Conservation (phyloP, 129 eudicot species). For the Pulicaria dysenterica region DNA sequence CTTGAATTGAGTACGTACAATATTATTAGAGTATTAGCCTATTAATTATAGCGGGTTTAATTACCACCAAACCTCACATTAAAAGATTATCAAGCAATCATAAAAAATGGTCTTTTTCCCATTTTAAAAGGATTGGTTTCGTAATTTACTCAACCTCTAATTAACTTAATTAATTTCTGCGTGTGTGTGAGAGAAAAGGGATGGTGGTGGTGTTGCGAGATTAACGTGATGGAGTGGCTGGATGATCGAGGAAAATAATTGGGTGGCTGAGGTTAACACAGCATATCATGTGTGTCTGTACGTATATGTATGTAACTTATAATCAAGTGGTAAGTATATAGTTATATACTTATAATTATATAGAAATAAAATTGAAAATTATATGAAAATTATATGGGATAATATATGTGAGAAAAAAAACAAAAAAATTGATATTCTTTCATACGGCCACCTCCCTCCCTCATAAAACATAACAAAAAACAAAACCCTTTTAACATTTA, state of each 20-base stretch:
- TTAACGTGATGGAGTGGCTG: slow-evolving; percentile 50
- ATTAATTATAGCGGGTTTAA: slow-evolving; percentile 27
- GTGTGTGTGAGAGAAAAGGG: slow-evolving; percentile 15
- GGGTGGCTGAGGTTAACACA: slow-evolving; percentile 21
- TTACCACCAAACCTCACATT: slow-evolving; percentile 28
- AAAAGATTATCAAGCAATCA: slow-evolving; percentile 24
- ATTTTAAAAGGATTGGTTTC: slow-evolving; percentile 17
- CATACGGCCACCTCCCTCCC: too few relatives aligned
- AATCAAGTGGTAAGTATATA: too few relatives aligned
- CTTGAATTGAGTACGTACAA: slow-evolving; percentile 9
- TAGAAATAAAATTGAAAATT: too few relatives aligned
- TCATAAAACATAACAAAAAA: too few relatives aligned
- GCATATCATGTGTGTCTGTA: slow-evolving; percentile 1
- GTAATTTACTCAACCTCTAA: slow-evolving; percentile 12
- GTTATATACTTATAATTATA: too few relatives aligned
- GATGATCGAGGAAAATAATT: slow-evolving; percentile 11
- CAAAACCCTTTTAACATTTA: too few relatives aligned
- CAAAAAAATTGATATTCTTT: too few relatives aligned
- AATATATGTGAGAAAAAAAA: too few relatives aligned
- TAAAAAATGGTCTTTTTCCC: slow-evolving; percentile 1
- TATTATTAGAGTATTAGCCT: too few relatives aligned
- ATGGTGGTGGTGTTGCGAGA: slow-evolving; percentile 37
- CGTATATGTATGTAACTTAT: not conserved
- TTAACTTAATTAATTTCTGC: not conserved
- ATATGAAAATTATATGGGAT: too few relatives aligned